A percentile compares a stretch with the other conserved stretches of the same genome.
Conservation (phyloP, 345 rosid genomes). For the Lagerstroemia speciosa region DNA sequence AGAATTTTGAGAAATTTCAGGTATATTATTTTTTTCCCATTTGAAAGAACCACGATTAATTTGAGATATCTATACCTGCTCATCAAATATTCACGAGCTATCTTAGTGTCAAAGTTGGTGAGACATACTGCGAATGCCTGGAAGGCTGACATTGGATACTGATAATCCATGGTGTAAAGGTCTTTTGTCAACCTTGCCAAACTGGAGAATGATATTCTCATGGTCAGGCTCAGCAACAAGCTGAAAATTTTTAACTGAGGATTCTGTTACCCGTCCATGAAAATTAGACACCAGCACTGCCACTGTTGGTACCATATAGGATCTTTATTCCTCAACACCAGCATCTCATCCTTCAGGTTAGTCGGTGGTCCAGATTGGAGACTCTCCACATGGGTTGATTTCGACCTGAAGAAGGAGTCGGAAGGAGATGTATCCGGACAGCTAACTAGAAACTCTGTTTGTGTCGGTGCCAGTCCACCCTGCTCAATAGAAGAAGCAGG, state of each 20-base stretch:
- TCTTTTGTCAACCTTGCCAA: conserved; percentile 91
- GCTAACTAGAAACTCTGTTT: conserved; percentile 52
- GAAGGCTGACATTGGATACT: conserved; percentile 85
- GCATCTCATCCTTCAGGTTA: conserved; percentile 38
- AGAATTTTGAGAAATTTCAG: background rate
- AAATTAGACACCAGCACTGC: conserved; percentile 92
- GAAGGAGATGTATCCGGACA: conserved; percentile 47
- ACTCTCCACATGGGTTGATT: conserved; percentile 46
- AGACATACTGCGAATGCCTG: conserved; percentile 90
- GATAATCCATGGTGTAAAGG: conserved; percentile 90
- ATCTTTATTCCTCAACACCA: conserved; percentile 61
- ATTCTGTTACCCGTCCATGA: conserved; percentile 79
- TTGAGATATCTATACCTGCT: conserved; percentile 16
- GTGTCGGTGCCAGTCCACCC: conserved; percentile 79
- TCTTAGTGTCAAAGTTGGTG: conserved; percentile 91
- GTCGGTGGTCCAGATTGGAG: conserved; percentile 38
- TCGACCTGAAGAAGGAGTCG: conserved; percentile 65
- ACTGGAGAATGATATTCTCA: conserved; percentile 78
- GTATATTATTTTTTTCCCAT: background rate
- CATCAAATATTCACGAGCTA: conserved; percentile 68
- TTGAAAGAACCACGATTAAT: background rate
- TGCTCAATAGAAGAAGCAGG: conserved; percentile 63
- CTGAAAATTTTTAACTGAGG: conserved; percentile 92
- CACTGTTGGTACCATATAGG: conserved; percentile 96
- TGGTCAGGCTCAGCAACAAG: conserved; percentile 59